Conservation (phyloP, 306 rosid genomes). For the Lotus japonicus region DNA sequence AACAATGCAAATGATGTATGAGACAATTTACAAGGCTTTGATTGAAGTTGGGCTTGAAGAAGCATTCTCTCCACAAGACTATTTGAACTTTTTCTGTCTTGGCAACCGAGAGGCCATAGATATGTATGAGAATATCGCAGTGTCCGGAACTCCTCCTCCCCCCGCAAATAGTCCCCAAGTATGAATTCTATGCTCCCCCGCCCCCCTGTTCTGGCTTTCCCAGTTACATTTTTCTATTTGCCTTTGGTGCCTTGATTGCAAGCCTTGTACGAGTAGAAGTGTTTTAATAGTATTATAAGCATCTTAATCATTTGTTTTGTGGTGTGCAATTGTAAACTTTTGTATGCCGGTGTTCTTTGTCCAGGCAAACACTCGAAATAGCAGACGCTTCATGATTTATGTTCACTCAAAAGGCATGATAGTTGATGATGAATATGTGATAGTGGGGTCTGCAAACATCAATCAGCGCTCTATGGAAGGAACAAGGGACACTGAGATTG, state of each 20-base stretch:
- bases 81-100: conserved; percentile 91
- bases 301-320: not conserved
- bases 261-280: not conserved
- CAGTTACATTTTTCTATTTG: conserved; percentile 6
- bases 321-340: not conserved
- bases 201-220: not conserved
- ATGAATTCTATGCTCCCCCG: conserved; percentile 7
- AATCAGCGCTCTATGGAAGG: conserved; percentile 99
- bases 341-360: conserved; percentile 24
- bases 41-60: conserved; percentile 80
- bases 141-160: conserved; percentile 54
- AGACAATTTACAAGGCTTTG: conserved; percentile 79
- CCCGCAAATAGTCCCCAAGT: conserved; percentile 82
- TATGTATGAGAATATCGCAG: conserved; percentile 24
- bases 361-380: conserved; percentile 70
- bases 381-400: conserved; percentile 87
- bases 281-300: not conserved
- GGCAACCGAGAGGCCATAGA: conserved; percentile 81
- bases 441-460: conserved; percentile 95
- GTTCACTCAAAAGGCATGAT: conserved; percentile 99
- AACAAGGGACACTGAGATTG: conserved; percentile 98
- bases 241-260: not conserved
- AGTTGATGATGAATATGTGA: conserved; percentile 86
- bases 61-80: conserved; percentile 80
- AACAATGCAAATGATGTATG: conserved; percentile 99